These are phyloP conservation scores for Pseudonitzschia delicatissima DNA, from an alignment of 108 stramenopile genomes.

Conservation along the genomic window DNA sequence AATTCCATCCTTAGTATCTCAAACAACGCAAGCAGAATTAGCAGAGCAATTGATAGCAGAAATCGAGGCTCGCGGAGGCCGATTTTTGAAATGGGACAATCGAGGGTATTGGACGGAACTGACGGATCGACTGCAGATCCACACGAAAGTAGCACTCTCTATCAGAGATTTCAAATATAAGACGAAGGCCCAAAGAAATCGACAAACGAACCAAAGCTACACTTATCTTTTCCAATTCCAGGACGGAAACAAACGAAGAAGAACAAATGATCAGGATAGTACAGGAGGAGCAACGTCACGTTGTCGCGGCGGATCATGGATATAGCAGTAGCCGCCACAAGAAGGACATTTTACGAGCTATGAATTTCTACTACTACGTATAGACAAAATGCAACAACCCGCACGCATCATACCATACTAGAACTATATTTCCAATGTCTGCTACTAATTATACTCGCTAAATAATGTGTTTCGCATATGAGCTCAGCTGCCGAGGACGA, in stretches of 20 bases:
- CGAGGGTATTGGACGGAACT: constrained; percentile 12
- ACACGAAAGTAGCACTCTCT: constrained; percentile 8
- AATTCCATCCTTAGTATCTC: background rate
- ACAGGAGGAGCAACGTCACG: no score
- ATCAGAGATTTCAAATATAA: constrained; percentile 4
- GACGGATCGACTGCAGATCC: background rate
- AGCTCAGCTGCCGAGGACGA: no score
- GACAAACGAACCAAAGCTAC: constrained; percentile 6
- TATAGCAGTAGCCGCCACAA: no score
- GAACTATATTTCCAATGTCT: no score
- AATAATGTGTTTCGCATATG: no score
- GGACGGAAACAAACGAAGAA: constrained; percentile 7
- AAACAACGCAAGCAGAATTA: constrained; percentile 1
- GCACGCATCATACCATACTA: no score
- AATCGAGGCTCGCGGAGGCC: background rate
- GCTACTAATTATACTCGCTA: no score
- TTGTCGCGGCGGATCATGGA: no score
- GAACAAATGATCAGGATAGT: background rate
- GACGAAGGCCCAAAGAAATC: background rate
- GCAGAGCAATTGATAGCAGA: constrained; percentile 11
- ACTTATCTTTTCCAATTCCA: constrained; percentile 7
- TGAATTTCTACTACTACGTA: no score
- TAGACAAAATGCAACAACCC: no score
- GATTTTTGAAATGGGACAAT: constrained; percentile 7
- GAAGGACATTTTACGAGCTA: no score